Evolutionary conservation across 257 asterid species (phyloP).

Genomic region (Cinchona pubescens): DNA sequence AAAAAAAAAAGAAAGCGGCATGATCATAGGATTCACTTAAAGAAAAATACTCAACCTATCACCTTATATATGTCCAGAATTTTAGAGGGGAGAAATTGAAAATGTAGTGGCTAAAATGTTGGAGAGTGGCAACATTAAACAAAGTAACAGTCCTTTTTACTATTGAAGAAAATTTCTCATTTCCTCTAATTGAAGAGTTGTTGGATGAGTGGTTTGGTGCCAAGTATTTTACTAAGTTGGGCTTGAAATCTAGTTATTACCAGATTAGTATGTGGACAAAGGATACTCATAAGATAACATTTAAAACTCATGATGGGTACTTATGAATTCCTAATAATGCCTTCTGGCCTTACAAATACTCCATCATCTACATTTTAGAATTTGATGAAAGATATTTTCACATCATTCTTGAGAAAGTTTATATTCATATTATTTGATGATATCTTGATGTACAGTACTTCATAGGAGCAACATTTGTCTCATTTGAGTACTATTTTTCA

Average conservation of each 20-base stretch:
- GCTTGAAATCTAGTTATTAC: not conserved
- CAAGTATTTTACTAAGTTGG: not conserved
- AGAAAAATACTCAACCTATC: not conserved
- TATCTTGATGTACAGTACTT: too few relatives aligned
- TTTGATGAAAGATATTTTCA: too few relatives aligned
- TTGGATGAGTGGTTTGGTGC: not conserved
- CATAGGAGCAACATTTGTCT: too few relatives aligned
- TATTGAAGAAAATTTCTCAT: not conserved
- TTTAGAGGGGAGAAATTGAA: not conserved
- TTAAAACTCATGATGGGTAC: too few relatives aligned
- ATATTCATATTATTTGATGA: too few relatives aligned
- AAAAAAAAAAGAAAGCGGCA: too few relatives aligned
- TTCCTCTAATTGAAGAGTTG: not conserved
- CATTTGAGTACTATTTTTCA: too few relatives aligned
- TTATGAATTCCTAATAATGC: too few relatives aligned
- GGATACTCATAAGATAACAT: not conserved
- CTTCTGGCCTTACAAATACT: too few relatives aligned
- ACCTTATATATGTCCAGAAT: constrained; percentile 1
- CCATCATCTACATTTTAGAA: too few relatives aligned
- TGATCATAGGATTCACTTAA: not conserved
- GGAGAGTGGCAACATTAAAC: not conserved
- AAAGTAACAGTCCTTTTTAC: not conserved
- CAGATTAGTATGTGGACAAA: not conserved
- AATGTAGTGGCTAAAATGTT: not conserved
- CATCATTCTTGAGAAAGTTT: too few relatives aligned